Percentiles rank a stretch among this genome's conserved stretches.
These are phyloP conservation scores for Penicillium odoratum DNA, from an alignment of 495 filamentous ascomycete species.

Conservation along the genomic window DNA sequence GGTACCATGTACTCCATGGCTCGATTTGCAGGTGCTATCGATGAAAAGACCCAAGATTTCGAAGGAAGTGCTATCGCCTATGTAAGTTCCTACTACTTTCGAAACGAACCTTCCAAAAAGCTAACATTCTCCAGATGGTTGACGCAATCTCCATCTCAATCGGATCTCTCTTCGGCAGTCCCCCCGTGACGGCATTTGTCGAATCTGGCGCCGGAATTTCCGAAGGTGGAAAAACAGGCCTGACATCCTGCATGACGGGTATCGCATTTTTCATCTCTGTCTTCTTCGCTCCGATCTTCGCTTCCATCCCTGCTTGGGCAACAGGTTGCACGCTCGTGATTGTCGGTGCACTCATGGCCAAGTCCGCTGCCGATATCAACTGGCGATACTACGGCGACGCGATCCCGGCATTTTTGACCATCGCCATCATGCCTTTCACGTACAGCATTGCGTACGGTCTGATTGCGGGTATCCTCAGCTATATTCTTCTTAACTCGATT, in stretches of 20 bases:
- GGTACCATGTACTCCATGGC: slow-evolving; percentile 85
- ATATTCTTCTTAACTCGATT: slow-evolving; percentile 65
- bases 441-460: slow-evolving; percentile 79
- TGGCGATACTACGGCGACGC: slow-evolving; percentile 78
- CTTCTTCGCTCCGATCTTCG: slow-evolving; percentile 86
- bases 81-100: slow-evolving; percentile 23
- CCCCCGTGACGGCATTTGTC: slow-evolving; percentile 80
- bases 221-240: slow-evolving; percentile 76
- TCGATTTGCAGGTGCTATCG: slow-evolving; percentile 70
- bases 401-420: slow-evolving; percentile 76
- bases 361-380: slow-evolving; percentile 74
- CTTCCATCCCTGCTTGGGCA: slow-evolving; percentile 80
- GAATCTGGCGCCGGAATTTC: slow-evolving; percentile 83
- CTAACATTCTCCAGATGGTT: slow-evolving; percentile 48
- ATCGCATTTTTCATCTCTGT: slow-evolving; percentile 82
- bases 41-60: slow-evolving; percentile 73
- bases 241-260: slow-evolving; percentile 76
- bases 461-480: slow-evolving; percentile 75
- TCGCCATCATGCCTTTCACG: slow-evolving; percentile 83
- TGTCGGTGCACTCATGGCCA: slow-evolving; percentile 79
- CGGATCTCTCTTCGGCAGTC: slow-evolving; percentile 69
- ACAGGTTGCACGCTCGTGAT: slow-evolving; percentile 80
- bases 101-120: background rate
- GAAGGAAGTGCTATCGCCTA: slow-evolving; percentile 77
- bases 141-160: slow-evolving; percentile 78